These are phyloP conservation scores for Cryptococcus sp. DNA, from an alignment of 1,284 basidiomycete genomes.

Conservation along the genomic window DNA sequence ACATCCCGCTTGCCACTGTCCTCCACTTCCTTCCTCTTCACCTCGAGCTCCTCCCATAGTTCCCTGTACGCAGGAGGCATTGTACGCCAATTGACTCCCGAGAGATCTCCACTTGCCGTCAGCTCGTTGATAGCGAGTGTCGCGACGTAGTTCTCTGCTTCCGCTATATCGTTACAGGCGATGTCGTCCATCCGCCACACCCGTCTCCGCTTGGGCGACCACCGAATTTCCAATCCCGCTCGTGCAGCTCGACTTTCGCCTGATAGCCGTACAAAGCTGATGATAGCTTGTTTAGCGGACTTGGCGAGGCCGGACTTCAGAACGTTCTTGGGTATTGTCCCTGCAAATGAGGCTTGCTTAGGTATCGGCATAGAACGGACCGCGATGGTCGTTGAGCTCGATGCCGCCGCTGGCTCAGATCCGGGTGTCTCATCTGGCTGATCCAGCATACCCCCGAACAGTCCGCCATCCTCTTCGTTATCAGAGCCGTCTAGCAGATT, in stretches of 20 bases:
- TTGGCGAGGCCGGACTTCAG: slow-evolving; percentile 40
- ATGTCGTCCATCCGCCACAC: slow-evolving; percentile 83
- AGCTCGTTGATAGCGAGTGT: slow-evolving; percentile 80
- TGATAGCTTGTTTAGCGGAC: slow-evolving; percentile 70
- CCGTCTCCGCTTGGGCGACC: slow-evolving; percentile 64
- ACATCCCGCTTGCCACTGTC: slow-evolving; percentile 67
- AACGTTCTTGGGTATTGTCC: slow-evolving; percentile 39
- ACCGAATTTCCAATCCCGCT: slow-evolving; percentile 69
- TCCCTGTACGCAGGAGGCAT: slow-evolving; percentile 83
- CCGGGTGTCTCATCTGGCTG: slow-evolving; percentile 58
- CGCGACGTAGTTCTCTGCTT: slow-evolving; percentile 90
- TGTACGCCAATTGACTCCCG: slow-evolving; percentile 55
- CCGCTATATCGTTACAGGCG: slow-evolving; percentile 72
- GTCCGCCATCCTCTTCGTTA: slow-evolving; percentile 62
- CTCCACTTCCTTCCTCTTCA: slow-evolving; percentile 63
- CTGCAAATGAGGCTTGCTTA: slow-evolving; percentile 68
- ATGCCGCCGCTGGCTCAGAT: slow-evolving; percentile 50
- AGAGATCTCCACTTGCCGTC: slow-evolving; percentile 56
- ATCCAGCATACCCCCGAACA: slow-evolving; percentile 78
- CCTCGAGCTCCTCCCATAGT: slow-evolving; percentile 90
- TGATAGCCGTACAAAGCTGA: slow-evolving; percentile 68
- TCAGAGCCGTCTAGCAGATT: slow-evolving; percentile 4
- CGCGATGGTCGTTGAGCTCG: slow-evolving; percentile 61
- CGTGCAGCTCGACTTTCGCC: slow-evolving; percentile 70
- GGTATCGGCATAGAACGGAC: slow-evolving; percentile 77